Conservation (phyloP, 306 rosid species). For the Aeschynomene evenia region DNA sequence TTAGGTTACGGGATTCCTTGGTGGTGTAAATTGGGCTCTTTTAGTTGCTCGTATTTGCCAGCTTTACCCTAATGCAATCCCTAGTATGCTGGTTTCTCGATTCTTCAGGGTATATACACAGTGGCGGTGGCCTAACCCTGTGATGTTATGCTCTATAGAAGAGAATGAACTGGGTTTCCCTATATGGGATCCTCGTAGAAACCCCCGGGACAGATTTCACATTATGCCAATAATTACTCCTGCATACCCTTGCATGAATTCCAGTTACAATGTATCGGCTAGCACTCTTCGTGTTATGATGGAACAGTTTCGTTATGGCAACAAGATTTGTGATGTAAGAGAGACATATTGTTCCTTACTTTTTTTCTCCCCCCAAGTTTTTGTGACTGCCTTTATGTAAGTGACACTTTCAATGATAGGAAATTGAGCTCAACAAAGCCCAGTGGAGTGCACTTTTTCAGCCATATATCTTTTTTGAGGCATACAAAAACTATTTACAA, state of each 20-base stretch:
- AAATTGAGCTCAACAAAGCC: constrained; percentile 78
- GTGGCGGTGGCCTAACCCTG: constrained; percentile 99
- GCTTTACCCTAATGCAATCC: constrained; percentile 96
- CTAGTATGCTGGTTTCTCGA: constrained; percentile 95
- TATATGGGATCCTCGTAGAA: constrained; percentile 93
- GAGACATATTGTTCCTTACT: constrained; percentile 11
- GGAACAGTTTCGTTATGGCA: constrained; percentile 82
- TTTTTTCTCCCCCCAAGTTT: not conserved
- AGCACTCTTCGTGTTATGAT: constrained; percentile 98
- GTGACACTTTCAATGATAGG: constrained; percentile 50
- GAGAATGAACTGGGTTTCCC: constrained; percentile 88
- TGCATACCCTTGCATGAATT: constrained; percentile 99
- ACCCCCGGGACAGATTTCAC: constrained; percentile 81
- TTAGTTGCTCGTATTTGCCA: constrained; percentile 94
- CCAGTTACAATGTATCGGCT: constrained; percentile 93
- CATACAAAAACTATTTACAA: constrained; percentile 90
- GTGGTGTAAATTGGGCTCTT: constrained; percentile 99
- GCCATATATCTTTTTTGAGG: constrained; percentile 80
- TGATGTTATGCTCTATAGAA: constrained; percentile 89
- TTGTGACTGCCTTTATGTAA: constrained; percentile 18
- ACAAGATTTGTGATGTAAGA: constrained; percentile 81
- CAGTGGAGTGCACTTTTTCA: constrained; percentile 91
- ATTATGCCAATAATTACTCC: constrained; percentile 98
- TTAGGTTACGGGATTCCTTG: constrained; percentile 97
- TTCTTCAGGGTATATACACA: constrained; percentile 97